phyloP scores from a whole-genome alignment of 768 basidiomycete species.

The Pleurotus ostreatus region DNA sequence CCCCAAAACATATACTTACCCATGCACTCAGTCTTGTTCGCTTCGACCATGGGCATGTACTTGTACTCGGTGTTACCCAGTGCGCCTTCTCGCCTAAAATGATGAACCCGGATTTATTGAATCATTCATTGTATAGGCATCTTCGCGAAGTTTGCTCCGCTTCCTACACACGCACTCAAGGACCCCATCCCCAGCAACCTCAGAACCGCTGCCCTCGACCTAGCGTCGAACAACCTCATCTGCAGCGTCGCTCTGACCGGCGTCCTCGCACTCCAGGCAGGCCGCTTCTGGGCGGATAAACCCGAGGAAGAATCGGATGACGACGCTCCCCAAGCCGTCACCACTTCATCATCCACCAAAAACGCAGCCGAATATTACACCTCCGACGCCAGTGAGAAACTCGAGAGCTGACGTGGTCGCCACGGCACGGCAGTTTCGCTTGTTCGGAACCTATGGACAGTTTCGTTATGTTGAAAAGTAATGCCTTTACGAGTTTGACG shows the following conservation, averaged over 20 bases:
- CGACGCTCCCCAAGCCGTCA: constrained; percentile 27
- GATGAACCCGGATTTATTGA: too few species aligned
- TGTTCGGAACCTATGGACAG: not conserved
- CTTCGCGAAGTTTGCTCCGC: constrained; percentile 49
- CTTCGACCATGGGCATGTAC: constrained; percentile 68
- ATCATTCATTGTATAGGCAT: constrained; percentile 30
- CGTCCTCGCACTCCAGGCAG: constrained; percentile 80
- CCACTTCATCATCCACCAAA: constrained; percentile 6
- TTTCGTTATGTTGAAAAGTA: too few species aligned
- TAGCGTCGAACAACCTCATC: constrained; percentile 80
- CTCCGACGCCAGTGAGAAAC: constrained; percentile 1
- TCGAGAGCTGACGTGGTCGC: not conserved
- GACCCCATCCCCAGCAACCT: constrained; percentile 63
- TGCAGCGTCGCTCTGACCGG: constrained; percentile 87
- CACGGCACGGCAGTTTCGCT: not conserved
- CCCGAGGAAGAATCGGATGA: constrained; percentile 56
- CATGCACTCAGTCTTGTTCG: constrained; percentile 61
- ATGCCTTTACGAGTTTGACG: too few species aligned
- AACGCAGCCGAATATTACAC: not conserved
- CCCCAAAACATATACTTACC: not conserved
- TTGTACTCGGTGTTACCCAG: constrained; percentile 76
- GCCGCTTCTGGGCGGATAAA: constrained; percentile 81
- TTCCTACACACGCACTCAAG: constrained; percentile 48
- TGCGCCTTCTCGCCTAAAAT: constrained; percentile 30
- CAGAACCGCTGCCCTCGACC: constrained; percentile 63